Conservation (phyloP, 202 grass and related monocot genomes). For the Hordeum pubiflorum region DNA sequence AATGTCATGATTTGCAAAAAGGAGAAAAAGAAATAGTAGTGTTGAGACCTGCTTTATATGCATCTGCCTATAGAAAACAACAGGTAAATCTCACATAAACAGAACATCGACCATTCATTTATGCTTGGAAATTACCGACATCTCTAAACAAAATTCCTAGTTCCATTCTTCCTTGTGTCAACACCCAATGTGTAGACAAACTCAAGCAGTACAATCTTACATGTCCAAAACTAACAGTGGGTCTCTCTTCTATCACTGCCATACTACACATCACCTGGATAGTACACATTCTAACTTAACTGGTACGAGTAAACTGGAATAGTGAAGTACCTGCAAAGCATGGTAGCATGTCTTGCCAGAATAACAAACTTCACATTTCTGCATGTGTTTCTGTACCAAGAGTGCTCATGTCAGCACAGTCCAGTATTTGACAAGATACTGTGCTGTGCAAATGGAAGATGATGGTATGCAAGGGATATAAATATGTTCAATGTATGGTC, state of each 20-base stretch:
- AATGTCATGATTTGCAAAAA: not conserved
- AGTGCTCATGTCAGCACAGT: conserved; percentile 30
- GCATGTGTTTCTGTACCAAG: conserved; percentile 74
- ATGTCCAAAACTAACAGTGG: not conserved
- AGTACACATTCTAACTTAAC: not conserved
- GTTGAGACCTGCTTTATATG: not conserved
- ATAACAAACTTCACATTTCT: conserved; percentile 78
- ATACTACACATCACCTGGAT: not conserved
- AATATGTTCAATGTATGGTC: not conserved
- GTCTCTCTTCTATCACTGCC: not conserved
- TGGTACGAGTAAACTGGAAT: not conserved
- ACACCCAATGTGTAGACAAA: not conserved
- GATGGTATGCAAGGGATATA: not conserved
- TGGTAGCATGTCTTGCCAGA: conserved; percentile 85
- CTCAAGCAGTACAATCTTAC: not conserved
- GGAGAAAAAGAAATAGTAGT: not conserved
- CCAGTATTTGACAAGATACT: not conserved
- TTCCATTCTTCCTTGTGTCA: not conserved
- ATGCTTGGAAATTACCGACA: not conserved
- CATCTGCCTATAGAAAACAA: not conserved
- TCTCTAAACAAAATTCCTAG: not conserved
- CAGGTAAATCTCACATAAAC: not conserved
- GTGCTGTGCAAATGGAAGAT: conserved; percentile 3
- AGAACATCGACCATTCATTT: not conserved
- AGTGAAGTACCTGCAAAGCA: conserved; percentile 74